Conservation (phyloP, 768 basidiomycete genomes). For the Naematelia encephala region DNA sequence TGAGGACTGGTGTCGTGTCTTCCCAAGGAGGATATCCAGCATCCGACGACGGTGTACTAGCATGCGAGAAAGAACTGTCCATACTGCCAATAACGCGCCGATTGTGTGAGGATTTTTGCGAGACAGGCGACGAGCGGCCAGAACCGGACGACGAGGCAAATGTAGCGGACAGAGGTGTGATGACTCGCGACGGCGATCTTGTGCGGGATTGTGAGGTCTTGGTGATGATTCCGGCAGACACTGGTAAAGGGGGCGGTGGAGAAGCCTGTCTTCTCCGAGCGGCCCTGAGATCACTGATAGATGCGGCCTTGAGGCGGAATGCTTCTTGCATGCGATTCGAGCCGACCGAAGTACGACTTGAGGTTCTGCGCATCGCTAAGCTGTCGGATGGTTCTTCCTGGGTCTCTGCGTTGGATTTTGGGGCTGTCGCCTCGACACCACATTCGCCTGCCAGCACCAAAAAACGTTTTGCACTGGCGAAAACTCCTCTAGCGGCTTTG, state of each 20-base stretch:
- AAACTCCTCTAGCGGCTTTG: constrained; percentile 63
- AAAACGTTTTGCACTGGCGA: constrained; percentile 74
- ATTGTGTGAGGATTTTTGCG: constrained; percentile 10
- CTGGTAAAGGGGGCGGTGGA: constrained; percentile 37
- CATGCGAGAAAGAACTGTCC: constrained; percentile 20
- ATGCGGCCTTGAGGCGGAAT: constrained; percentile 25
- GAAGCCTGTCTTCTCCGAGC: constrained; percentile 19
- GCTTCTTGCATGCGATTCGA: constrained; percentile 32
- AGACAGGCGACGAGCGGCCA: constrained; percentile 18
- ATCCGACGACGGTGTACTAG: constrained; percentile 15
- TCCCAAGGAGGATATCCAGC: constrained; percentile 12
- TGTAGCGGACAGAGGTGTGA: constrained; percentile 28
- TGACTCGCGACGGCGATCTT: constrained; percentile 17
- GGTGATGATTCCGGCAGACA: constrained; percentile 12
- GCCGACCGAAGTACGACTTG: constrained; percentile 1
- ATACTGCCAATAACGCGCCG: constrained; percentile 20
- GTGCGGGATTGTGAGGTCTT: constrained; percentile 4
- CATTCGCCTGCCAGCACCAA: constrained; percentile 53
- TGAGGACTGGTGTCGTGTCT: constrained; percentile 22
- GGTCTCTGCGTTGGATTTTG: background rate
- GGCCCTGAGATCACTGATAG: constrained; percentile 33
- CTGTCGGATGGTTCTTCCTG: background rate
- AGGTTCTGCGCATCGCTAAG: background rate
- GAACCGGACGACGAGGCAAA: constrained; percentile 23
- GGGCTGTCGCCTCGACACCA: constrained; percentile 40